Evolutionary conservation across 1,284 basidiomycete genomes (phyloP), one percentile per base, ranked within the genome.

Genomic region (Tilletia setariae): DNA sequence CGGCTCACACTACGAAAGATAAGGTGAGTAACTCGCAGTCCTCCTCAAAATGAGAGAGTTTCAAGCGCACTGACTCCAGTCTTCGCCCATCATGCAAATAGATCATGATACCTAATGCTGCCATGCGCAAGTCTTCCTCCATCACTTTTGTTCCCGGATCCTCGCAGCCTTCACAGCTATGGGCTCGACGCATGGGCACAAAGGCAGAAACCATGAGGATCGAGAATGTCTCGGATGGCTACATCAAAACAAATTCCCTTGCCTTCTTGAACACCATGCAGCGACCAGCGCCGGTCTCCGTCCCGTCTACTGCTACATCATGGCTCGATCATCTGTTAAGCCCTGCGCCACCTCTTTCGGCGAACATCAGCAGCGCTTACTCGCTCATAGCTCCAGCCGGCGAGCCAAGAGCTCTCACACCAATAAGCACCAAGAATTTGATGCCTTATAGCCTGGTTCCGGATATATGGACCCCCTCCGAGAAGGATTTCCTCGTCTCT

Each of bases 91-190:
- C 35, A 6, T 40, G 6, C 35, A 40, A 40, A 40, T 40, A 40
- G 35, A 40, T 6, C 11, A 61, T 61, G 56, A 35, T 61, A 11
- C 56, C 28, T 25, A 19, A 32, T 30, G 25, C 56, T 19, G 28
- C 56, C 19, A 49, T 30, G 56, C 32, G 25, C 13, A 61, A 61
- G 30, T 49, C 21, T 16, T 23, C 56, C 9, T 11, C 35, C 35
- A 11, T 11, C 11, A 40, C 35, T 40, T 11, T 40, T 11, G 6
- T 40, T 11, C 35, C 35, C 35, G 35, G 35, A 40, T 11, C 35
- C 35, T 40, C 32, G 28, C 56, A 61, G 30, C 56, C 56, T 32
- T 61, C 56, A 7, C 56, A 61, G 28, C 56, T 61, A 35, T 61
- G 56, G 56, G 28, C 56, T 25, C 56, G 56, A 19, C 56, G 56